phyloP scores from a whole-genome alignment of 2,329 filamentous ascomycete species.

The Fulvia fulva region DNA sequence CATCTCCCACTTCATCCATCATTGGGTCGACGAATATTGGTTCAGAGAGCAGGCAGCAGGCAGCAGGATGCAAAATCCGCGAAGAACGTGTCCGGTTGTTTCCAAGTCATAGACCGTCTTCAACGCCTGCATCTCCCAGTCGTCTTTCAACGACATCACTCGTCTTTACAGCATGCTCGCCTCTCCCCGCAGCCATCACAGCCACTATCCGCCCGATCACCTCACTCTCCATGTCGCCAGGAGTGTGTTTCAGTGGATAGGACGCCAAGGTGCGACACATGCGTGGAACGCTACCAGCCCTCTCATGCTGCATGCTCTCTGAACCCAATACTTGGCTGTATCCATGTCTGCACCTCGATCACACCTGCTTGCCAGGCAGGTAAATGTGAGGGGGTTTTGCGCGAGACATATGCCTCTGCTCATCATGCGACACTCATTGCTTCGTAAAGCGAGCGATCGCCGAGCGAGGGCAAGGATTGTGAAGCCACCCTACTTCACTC shows the following conservation, averaged over 20 bases:
- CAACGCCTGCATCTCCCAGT: not conserved
- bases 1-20: not conserved
- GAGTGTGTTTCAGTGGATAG: not conserved
- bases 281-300: not conserved
- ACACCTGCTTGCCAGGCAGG: slow-evolving; percentile 30
- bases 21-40: not conserved
- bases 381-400: slow-evolving; percentile 19
- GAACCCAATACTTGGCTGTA: slow-evolving; percentile 9
- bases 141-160: not conserved
- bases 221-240: not conserved
- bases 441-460: slow-evolving; percentile 18
- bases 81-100: slow-evolving; percentile 1
- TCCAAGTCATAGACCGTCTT: slow-evolving; percentile 1
- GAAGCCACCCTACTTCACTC: slow-evolving; percentile 7
- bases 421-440: slow-evolving; percentile 8
- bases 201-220: not conserved
- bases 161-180: not conserved
- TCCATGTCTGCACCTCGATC: slow-evolving; percentile 24
- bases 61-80: not conserved
- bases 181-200: not conserved
- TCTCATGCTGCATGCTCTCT: slow-evolving; percentile 19
- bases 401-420: slow-evolving; percentile 9
- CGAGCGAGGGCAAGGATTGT: slow-evolving; percentile 11
- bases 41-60: slow-evolving; percentile 22
- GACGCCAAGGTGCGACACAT: not conserved